Evolutionary conservation across 2,329 filamentous ascomycete genomes (phyloP).

Genomic region (Alternaria gansuensis): DNA sequence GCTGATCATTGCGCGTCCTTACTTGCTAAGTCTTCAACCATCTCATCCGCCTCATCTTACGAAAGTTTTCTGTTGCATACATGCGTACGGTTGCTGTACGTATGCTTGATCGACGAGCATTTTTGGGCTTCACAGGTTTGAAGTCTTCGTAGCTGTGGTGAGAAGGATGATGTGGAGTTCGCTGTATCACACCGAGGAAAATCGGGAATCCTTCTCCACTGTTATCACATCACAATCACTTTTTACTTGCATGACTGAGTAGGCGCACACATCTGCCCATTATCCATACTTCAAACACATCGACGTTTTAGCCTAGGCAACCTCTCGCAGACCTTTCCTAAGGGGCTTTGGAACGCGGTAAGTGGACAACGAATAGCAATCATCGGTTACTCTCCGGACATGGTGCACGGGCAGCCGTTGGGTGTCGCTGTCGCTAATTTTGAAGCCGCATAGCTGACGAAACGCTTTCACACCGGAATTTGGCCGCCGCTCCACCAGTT

Average conservation of each 20-base stretch:
- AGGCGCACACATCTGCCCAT: background rate
- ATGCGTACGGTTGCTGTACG: background rate
- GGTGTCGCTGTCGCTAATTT: background rate
- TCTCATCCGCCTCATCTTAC: constrained; percentile 6
- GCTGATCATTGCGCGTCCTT: background rate
- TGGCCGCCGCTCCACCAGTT: background rate
- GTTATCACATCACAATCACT: background rate
- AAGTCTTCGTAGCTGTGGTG: background rate
- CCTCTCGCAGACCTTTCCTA: constrained; percentile 4
- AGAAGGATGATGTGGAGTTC: constrained; percentile 4
- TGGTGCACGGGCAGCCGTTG: constrained; percentile 2
- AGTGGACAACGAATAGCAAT: constrained; percentile 5
- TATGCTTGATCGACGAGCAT: constrained; percentile 5
- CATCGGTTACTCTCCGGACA: constrained; percentile 1
- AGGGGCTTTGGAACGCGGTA: constrained; percentile 2
- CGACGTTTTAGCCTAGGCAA: constrained; percentile 3
- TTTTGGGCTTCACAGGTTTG: background rate
- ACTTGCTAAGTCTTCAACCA: constrained; percentile 1
- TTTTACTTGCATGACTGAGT: constrained; percentile 4
- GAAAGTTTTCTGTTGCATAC: background rate
- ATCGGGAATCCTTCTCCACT: background rate
- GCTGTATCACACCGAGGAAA: background rate
- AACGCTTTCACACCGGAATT: constrained; percentile 4
- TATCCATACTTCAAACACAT: background rate
- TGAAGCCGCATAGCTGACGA: constrained; percentile 3